Percentiles rank a stretch among this genome's conserved stretches.
phyloP scores from a whole-genome alignment of 2,329 filamentous ascomycete species.

The Colletotrichum viniferum region DNA sequence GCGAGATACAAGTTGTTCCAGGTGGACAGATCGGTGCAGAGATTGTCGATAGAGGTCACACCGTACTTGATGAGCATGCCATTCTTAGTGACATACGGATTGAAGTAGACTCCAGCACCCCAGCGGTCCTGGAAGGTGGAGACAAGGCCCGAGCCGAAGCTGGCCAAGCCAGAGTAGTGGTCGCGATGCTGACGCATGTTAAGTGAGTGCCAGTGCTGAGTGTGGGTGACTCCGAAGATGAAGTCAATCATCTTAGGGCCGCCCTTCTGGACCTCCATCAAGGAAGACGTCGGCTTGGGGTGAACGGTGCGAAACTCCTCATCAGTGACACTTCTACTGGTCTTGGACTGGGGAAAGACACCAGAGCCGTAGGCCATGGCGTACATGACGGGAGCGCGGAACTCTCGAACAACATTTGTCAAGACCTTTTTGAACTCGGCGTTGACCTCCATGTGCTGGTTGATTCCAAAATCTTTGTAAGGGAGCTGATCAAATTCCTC shows the following conservation, averaged over 20 bases:
- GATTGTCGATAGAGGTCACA: constrained; percentile 90
- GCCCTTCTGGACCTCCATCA: constrained; percentile 84
- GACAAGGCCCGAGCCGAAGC: constrained; percentile 83
- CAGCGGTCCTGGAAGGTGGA: constrained; percentile 84
- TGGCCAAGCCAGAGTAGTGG: constrained; percentile 88
- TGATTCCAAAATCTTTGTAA: constrained; percentile 77
- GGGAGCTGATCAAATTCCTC: constrained; percentile 50
- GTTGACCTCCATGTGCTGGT: constrained; percentile 96
- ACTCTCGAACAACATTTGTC: constrained; percentile 86
- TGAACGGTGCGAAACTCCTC: constrained; percentile 71
- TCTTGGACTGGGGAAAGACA: constrained; percentile 80
- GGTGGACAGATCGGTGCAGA: constrained; percentile 83
- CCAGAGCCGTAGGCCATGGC: constrained; percentile 97
- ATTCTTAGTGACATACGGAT: constrained; percentile 92
- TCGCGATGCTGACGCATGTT: constrained; percentile 88
- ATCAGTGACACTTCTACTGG: constrained; percentile 56
- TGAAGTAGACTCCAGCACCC: constrained; percentile 97
- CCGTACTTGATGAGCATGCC: constrained; percentile 98
- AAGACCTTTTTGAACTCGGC: constrained; percentile 93
- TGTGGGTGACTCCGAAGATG: constrained; percentile 93
- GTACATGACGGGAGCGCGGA: constrained; percentile 91
- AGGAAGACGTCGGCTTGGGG: constrained; percentile 78
- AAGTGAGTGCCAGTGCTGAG: constrained; percentile 95
- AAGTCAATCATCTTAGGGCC: constrained; percentile 98
- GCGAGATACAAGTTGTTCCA: constrained; percentile 98